phyloP scores from a whole-genome alignment of 2,329 filamentous ascomycete genomes.

The Epichloe gansuensis region DNA sequence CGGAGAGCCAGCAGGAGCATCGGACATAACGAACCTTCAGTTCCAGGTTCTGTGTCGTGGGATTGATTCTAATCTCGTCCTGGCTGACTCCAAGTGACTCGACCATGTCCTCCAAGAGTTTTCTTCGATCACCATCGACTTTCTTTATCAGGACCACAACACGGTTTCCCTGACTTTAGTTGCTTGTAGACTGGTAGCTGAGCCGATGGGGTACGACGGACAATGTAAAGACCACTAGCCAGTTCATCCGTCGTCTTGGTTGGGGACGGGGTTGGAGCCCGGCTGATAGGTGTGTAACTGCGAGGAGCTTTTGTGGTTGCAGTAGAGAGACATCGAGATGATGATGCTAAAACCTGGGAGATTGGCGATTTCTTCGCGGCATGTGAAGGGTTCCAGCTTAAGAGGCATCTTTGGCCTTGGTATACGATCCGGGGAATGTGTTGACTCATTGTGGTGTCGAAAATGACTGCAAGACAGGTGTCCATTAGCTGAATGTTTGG shows the following conservation, averaged over 20 bases:
- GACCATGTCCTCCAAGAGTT: conserved; percentile 52
- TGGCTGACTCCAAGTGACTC: conserved; percentile 43
- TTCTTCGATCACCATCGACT: conserved; percentile 58
- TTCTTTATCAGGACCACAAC: conserved; percentile 66
- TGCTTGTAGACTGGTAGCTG: conserved; percentile 69
- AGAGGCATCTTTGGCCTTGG: conserved; percentile 10
- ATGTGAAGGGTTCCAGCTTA: conserved; percentile 4
- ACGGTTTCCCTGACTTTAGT: conserved; percentile 61
- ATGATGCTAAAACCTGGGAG: conserved; percentile 12
- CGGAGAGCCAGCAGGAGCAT: not conserved
- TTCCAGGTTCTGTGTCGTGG: conserved; percentile 59
- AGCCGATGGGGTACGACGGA: conserved; percentile 57
- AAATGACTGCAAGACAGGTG: not conserved
- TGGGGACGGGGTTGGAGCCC: conserved; percentile 17
- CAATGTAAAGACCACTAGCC: conserved; percentile 44
- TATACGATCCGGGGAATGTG: conserved; percentile 14
- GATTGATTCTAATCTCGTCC: conserved; percentile 41
- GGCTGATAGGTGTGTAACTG: conserved; percentile 15
- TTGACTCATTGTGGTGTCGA: conserved; percentile 15
- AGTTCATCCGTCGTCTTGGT: conserved; percentile 20
- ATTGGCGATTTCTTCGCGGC: conserved; percentile 9
- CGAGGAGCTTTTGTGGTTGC: conserved; percentile 10
- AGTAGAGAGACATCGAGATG: conserved; percentile 1
- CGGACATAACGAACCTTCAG: conserved; percentile 46
- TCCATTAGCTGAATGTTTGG: not conserved